Evolutionary conservation across 495 filamentous ascomycete species (phyloP).

Genomic region (Immersiella caudata): DNA sequence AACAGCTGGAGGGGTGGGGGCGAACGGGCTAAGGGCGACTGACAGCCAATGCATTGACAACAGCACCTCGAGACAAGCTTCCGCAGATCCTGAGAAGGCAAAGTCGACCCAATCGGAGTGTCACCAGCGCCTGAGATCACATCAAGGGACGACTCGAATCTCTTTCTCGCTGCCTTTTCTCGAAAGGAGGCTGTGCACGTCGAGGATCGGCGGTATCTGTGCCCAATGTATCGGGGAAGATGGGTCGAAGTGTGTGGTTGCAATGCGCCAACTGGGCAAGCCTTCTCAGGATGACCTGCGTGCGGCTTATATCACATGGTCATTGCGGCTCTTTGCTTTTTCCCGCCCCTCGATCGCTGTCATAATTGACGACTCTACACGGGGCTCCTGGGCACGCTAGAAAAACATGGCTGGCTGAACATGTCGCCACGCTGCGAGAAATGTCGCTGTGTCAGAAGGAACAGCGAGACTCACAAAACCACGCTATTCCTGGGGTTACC

Average conservation of each 20-base stretch:
- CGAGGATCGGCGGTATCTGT: background rate
- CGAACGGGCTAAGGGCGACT: background rate
- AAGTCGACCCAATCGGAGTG: background rate
- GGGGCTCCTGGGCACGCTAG: background rate
- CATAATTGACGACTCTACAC: too few relatives aligned
- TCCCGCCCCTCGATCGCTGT: background rate
- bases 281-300: slow-evolving; percentile 8
- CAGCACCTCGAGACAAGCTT: background rate
- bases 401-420: background rate
- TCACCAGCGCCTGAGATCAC: background rate
- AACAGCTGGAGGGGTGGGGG: background rate
- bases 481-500: too few relatives aligned
- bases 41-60: background rate
- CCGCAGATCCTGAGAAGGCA: background rate
- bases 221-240: background rate
- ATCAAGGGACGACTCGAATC: background rate
- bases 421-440: too few relatives aligned
- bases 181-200: background rate
- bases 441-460: too few relatives aligned
- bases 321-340: background rate
- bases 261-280: background rate
- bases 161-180: background rate
- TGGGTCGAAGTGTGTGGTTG: background rate
- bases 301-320: slow-evolving; percentile 3
- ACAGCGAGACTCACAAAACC: too few relatives aligned